phyloP scores from a whole-genome alignment of 805 yeast species.

The Clavispora vitiphila region DNA sequence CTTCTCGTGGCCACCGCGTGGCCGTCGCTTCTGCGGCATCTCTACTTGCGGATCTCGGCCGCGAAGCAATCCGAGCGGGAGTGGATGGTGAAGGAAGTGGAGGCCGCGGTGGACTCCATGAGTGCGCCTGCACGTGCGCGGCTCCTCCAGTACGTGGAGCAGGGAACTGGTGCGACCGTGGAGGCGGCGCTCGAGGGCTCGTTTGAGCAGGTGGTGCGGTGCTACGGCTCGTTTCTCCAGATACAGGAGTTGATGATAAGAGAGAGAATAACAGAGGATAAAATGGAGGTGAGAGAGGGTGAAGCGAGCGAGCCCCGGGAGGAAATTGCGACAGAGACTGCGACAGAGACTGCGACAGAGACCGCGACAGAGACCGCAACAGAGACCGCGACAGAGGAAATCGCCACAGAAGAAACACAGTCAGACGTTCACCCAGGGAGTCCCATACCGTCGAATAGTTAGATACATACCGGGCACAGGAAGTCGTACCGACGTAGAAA shows the following conservation, averaged over 20 bases:
- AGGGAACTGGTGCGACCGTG: background rate
- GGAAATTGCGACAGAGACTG: too few relatives aligned
- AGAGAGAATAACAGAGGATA: background rate
- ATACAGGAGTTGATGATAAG: background rate
- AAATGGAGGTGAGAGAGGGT: conserved; percentile 2
- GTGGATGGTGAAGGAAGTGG: conserved; percentile 2
- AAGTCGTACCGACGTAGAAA: too few relatives aligned
- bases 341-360: too few relatives aligned
- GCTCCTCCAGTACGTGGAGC: background rate
- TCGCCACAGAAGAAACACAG: too few relatives aligned
- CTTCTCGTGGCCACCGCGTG: background rate
- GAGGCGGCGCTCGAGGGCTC: background rate
- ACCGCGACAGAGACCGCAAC: too few relatives aligned
- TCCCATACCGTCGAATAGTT: too few relatives aligned
- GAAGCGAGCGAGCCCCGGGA: too few relatives aligned
- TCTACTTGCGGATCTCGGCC: background rate
- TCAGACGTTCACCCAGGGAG: too few relatives aligned
- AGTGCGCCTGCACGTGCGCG: background rate
- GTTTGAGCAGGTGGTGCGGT: background rate
- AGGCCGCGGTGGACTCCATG: conserved; percentile 1
- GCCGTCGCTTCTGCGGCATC: background rate
- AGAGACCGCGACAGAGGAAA: too few relatives aligned
- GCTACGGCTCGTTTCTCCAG: conserved; percentile 3
- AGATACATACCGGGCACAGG: too few relatives aligned
- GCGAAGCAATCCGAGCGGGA: background rate